phyloP scores from a whole-genome alignment of 2,329 filamentous ascomycete species.

The Scedosporium apiospermum region DNA sequence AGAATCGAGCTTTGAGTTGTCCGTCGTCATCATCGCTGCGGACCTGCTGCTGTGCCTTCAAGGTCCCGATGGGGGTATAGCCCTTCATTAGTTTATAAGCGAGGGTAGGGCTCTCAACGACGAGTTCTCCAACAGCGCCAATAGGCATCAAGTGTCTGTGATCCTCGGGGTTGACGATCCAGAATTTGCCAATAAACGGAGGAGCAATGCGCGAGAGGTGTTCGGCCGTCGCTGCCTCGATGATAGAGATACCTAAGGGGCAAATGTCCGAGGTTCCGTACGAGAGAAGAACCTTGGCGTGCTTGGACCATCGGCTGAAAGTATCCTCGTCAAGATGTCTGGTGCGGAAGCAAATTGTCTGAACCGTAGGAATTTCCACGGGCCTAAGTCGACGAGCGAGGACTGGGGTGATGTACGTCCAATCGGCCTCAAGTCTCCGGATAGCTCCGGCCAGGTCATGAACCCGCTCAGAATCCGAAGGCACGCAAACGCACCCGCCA shows the following conservation, averaged over 20 bases:
- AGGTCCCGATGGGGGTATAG: constrained; percentile 11
- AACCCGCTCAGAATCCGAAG: constrained; percentile 37
- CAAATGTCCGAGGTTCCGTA: constrained; percentile 43
- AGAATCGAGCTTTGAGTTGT: constrained; percentile 23
- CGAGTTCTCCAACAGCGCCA: constrained; percentile 47
- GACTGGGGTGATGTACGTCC: constrained; percentile 48
- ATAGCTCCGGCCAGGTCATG: constrained; percentile 41
- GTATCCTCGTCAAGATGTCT: constrained; percentile 40
- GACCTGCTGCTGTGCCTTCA: constrained; percentile 13
- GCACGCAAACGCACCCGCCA: constrained; percentile 52
- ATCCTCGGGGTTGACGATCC: constrained; percentile 44
- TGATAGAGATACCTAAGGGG: constrained; percentile 39
- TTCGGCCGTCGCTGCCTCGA: constrained; percentile 27
- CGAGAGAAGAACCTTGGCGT: constrained; percentile 35
- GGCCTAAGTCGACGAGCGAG: constrained; percentile 39
- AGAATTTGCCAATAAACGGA: constrained; percentile 38
- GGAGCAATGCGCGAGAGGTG: constrained; percentile 33
- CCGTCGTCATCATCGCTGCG: constrained; percentile 11
- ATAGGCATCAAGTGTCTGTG: constrained; percentile 40
- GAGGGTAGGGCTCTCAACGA: constrained; percentile 43
- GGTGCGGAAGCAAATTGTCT: constrained; percentile 36
- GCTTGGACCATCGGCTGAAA: constrained; percentile 34
- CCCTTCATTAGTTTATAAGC: constrained; percentile 16
- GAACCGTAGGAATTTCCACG: constrained; percentile 24
- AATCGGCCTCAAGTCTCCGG: constrained; percentile 38